Evolutionary conservation across 495 filamentous ascomycete species (phyloP).

Genomic region (Penicillium flavigenum): DNA sequence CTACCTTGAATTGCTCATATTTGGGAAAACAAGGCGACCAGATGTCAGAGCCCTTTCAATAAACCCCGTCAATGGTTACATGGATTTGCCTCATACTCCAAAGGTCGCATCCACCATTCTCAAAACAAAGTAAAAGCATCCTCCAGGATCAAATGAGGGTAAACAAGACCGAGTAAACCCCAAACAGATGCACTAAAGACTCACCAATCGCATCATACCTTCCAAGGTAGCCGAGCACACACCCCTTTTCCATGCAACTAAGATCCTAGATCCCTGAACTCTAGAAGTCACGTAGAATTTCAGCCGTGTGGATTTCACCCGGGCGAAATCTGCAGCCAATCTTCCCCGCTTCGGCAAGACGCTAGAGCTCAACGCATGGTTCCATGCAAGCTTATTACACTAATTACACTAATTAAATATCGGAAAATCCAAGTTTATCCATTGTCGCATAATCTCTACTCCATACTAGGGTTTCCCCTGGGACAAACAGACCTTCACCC

Average conservation of each 20-base stretch:
- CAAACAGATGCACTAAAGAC: not conserved
- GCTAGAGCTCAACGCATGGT: not conserved
- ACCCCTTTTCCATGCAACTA: not conserved
- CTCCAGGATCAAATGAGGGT: not conserved
- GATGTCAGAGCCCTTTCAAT: not conserved
- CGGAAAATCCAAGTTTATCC: too few relatives aligned
- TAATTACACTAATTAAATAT: too few relatives aligned
- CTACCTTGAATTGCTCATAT: not conserved
- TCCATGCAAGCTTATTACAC: constrained; percentile 1
- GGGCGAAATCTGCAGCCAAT: constrained; percentile 10
- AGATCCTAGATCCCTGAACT: constrained; percentile 2
- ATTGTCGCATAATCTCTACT: too few relatives aligned
- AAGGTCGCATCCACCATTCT: constrained; percentile 1
- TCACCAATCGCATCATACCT: not conserved
- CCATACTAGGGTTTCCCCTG: too few relatives aligned
- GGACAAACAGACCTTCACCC: too few relatives aligned
- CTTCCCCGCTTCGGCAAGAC: not conserved
- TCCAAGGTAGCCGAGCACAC: not conserved
- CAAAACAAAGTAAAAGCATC: not conserved
- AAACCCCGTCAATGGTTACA: not conserved
- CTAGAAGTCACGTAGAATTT: constrained; percentile 11
- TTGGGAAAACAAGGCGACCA: not conserved
- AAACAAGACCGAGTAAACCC: not conserved
- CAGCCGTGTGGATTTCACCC: constrained; percentile 8
- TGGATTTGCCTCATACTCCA: not conserved